Evolutionary conservation across 2,329 filamentous ascomycete genomes (phyloP), one percentile per base, ranked within the genome.

Genomic region (Penicillium decumbens): DNA sequence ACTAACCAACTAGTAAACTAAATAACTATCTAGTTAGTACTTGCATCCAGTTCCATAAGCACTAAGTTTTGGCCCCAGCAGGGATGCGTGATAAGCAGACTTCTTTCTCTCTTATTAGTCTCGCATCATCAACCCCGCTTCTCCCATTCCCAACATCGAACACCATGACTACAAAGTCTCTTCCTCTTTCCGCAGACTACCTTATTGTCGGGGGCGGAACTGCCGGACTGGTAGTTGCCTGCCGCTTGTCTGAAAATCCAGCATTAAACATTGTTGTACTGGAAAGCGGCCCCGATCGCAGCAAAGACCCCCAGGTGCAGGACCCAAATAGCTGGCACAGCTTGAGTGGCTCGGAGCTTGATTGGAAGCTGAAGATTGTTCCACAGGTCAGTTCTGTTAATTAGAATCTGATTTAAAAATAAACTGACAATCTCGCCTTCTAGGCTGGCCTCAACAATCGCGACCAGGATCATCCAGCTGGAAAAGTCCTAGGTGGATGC

Each of bases 401-500:
- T 9, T 4, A 13, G 1, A 1, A 15, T 15, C 12, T 8, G n/a
- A 4, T 6, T 15, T 7, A 5, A 40, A 6, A 7, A 2, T 39
- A 4, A 9, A 35, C 9, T 46, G 9, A 41, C 41, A 40, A 25
- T 2, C 29, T n/a, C 13, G 4, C 25, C 4, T 41, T 32, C 7
- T n/a, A 56, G 54, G 3, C 29, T 53, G 59, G n/a, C 54, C 65
- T 20, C 15, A 56, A 39, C 56, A 3, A 49, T 40, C 23, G 43
- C 55, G 48, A 42, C 47, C 29, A 63, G 53, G 47, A 64, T 39
- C 25, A 45, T 65, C 28, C 47, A 0, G 70, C 70, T 1, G 65
- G 59, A 10, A 69, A 71, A 35, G 73, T 57, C 3, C 43, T 57
- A 9, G 56, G 56, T 13, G 54, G 56, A 8, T 55, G 50, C 7